Percentiles rank a stretch among this genome's conserved stretches.
phyloP scores from a whole-genome alignment of 208 protist genomes.

The Naegleria gruberi region DNA sequence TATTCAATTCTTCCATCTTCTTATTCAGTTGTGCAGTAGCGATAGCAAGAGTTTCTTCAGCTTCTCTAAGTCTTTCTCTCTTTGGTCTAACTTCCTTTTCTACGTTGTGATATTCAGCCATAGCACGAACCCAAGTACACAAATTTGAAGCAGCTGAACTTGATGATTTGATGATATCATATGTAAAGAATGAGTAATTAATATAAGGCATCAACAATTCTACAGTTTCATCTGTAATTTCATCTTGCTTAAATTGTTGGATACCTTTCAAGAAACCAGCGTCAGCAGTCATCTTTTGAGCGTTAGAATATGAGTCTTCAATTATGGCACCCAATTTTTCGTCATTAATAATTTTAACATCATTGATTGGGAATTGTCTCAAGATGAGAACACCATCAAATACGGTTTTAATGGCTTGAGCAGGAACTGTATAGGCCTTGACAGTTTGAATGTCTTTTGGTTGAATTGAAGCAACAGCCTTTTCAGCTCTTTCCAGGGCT shows the following conservation, averaged over 20 bases:
- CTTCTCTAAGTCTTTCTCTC: conserved; percentile 76
- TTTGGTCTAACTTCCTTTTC: conserved; percentile 91
- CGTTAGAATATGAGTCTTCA: background rate
- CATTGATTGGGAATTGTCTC: conserved; percentile 60
- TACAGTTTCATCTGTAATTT: conserved; percentile 96
- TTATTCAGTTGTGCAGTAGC: conserved; percentile 89
- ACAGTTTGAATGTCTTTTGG: conserved; percentile 82
- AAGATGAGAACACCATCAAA: conserved; percentile 94
- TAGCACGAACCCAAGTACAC: conserved; percentile 88
- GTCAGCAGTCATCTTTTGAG: conserved; percentile 16
- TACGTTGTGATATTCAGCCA: conserved; percentile 93
- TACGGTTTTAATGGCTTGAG: conserved; percentile 90
- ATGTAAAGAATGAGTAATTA: conserved; percentile 84
- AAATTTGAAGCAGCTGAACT: conserved; percentile 50
- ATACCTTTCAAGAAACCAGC: conserved; percentile 47
- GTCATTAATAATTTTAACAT: conserved; percentile 23
- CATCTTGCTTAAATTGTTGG: conserved; percentile 75
- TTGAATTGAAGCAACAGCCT: conserved; percentile 82
- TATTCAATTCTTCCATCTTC: conserved; percentile 84
- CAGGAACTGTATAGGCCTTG: conserved; percentile 87
- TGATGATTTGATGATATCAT: conserved; percentile 40
- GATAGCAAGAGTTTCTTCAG: conserved; percentile 69
- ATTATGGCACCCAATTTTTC: conserved; percentile 3
- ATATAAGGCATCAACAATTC: conserved; percentile 95
- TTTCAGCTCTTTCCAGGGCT: conserved; percentile 78